These are phyloP conservation scores for Vigna mungo DNA, from an alignment of 306 rosid genomes.

Conservation along the genomic window DNA sequence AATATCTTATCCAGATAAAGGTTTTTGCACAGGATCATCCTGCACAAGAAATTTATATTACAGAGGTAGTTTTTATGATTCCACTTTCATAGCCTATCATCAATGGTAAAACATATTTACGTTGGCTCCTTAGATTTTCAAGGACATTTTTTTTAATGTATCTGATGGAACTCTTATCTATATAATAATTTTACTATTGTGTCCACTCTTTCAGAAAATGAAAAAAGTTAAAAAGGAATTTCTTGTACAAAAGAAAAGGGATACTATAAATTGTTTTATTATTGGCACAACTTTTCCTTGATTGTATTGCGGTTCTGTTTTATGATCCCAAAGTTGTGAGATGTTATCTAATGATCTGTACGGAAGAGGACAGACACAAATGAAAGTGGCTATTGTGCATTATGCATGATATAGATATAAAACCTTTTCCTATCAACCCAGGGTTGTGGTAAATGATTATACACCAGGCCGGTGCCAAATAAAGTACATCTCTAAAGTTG, in stretches of 20 bases:
- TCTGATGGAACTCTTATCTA: slow-evolving; percentile 31
- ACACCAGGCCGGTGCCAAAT: background rate
- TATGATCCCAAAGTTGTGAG: background rate
- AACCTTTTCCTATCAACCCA: background rate
- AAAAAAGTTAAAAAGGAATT: background rate
- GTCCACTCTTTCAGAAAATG: background rate
- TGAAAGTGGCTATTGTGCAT: slow-evolving; percentile 6
- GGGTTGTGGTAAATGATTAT: slow-evolving; percentile 14
- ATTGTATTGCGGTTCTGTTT: background rate
- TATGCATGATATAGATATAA: background rate
- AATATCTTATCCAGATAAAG: slow-evolving; percentile 83
- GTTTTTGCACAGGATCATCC: slow-evolving; percentile 74
- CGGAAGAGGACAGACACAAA: background rate
- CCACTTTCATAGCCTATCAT: slow-evolving; percentile 32
- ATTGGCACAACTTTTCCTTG: slow-evolving; percentile 1
- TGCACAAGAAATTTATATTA: slow-evolving; percentile 80
- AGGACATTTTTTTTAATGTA: slow-evolving; percentile 29
- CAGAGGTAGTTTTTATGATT: slow-evolving; percentile 66
- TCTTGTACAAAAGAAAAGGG: background rate
- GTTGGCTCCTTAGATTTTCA: slow-evolving; percentile 23
- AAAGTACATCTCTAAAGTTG: slow-evolving; percentile 6
- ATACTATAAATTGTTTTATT: background rate
- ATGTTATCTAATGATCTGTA: slow-evolving; percentile 6
- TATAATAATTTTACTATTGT: slow-evolving; percentile 24
- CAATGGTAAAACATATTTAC: slow-evolving; percentile 36